A percentile compares a stretch with the other conserved stretches of the same genome.
These are phyloP conservation scores for Ogataea pignaliae DNA, from an alignment of 805 yeast species.

Conservation along the genomic window DNA sequence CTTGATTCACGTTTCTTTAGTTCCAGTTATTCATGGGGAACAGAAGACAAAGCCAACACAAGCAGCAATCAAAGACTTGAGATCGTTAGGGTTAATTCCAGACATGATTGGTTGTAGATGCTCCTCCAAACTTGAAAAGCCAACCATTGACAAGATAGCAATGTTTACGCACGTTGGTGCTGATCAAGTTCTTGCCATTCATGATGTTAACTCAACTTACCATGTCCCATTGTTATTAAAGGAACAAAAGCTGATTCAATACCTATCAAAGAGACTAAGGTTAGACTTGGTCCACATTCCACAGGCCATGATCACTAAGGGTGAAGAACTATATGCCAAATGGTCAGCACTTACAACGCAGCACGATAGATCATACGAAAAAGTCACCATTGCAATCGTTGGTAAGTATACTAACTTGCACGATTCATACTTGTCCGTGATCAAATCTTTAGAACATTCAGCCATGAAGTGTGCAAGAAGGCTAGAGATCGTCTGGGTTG, in stretches of 20 bases:
- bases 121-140: constrained; percentile 68
- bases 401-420: constrained; percentile 96
- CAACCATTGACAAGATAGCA: constrained; percentile 92
- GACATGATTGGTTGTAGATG: constrained; percentile 99
- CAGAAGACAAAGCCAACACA: constrained; percentile 99
- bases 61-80: constrained; percentile 95
- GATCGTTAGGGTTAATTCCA: constrained; percentile 91
- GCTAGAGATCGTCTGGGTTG: constrained; percentile 93
- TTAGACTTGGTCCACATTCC: constrained; percentile 46
- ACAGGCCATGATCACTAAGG: constrained; percentile 52
- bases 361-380: constrained; percentile 79
- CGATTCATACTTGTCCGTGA: constrained; percentile 92
- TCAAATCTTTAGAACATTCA: constrained; percentile 92
- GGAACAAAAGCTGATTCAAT: constrained; percentile 80
- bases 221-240: constrained; percentile 91
- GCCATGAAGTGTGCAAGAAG: constrained; percentile 85
- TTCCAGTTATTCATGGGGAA: constrained; percentile 97
- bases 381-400: constrained; percentile 90
- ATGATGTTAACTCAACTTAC: constrained; percentile 94
- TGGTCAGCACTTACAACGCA: constrained; percentile 80
- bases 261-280: constrained; percentile 62
- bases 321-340: constrained; percentile 61
- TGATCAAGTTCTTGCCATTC: constrained; percentile 95
- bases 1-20: constrained; percentile 91
- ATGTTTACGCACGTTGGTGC: constrained; percentile 99